Evolutionary conservation across 176 grass and related monocot species (phyloP).

Genomic region (Thinopyrum elongatum): DNA sequence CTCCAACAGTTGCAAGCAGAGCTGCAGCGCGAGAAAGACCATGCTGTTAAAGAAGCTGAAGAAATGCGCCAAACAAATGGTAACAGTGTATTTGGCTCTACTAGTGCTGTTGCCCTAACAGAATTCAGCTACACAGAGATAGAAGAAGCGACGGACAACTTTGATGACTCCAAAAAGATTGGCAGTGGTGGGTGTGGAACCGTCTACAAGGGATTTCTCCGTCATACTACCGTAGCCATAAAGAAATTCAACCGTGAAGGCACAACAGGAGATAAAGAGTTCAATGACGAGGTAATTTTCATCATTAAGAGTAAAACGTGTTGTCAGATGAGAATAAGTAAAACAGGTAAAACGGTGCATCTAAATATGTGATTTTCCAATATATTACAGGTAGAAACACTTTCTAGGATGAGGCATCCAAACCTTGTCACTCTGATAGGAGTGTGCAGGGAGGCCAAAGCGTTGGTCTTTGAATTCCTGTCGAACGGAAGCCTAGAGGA

Average conservation of each 20-base stretch:
- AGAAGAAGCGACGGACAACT: slow-evolving; percentile 58
- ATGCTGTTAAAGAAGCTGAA: slow-evolving; percentile 33
- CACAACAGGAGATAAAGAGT: slow-evolving; percentile 51
- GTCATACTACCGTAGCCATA: slow-evolving; percentile 65
- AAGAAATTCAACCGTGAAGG: slow-evolving; percentile 65
- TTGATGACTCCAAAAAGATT: slow-evolving; percentile 51
- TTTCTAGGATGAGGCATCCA: slow-evolving; percentile 64
- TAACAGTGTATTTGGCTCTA: not conserved
- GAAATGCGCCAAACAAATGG: slow-evolving; percentile 25
- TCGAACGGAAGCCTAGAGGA: slow-evolving; percentile 68
- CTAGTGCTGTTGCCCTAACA: slow-evolving; percentile 26
- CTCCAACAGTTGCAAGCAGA: slow-evolving; percentile 21
- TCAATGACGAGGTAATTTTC: slow-evolving; percentile 64
- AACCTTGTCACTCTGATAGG: slow-evolving; percentile 70
- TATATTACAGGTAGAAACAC: slow-evolving; percentile 52
- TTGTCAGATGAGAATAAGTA: not conserved
- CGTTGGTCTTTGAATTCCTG: slow-evolving; percentile 61
- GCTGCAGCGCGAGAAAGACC: slow-evolving; percentile 37
- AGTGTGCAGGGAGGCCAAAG: slow-evolving; percentile 58
- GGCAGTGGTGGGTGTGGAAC: slow-evolving; percentile 69
- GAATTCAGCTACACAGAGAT: slow-evolving; percentile 61
- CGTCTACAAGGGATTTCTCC: slow-evolving; percentile 73
- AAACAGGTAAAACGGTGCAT: not conserved
- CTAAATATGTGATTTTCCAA: slow-evolving; percentile 1
- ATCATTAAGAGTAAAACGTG: not conserved